A percentile compares a stretch with the other conserved stretches of the same genome.
These are phyloP conservation scores for Kodamaea sp. DNA, from an alignment of 1,139 yeast species.

Conservation along the genomic window DNA sequence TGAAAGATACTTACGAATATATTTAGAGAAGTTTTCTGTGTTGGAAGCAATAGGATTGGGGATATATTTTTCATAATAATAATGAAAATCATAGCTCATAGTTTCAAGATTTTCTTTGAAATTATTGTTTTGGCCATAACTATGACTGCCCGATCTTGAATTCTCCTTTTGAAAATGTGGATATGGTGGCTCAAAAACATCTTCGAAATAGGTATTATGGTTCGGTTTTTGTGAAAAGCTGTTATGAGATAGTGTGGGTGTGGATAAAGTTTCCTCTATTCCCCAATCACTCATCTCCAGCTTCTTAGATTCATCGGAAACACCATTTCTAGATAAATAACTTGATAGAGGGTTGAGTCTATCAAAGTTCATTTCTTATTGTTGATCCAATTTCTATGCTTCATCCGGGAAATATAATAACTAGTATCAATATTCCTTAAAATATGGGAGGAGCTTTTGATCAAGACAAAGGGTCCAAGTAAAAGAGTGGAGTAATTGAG, in stretches of 20 bases:
- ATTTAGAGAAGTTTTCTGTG: constrained; percentile 26
- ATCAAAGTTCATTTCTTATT: constrained; percentile 29
- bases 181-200: constrained; percentile 6
- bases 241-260: constrained; percentile 17
- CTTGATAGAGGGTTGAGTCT: constrained; percentile 28
- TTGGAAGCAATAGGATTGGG: constrained; percentile 11
- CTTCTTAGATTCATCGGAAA: constrained; percentile 5
- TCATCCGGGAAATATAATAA: too few relatives aligned
- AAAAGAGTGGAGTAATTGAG: too few relatives aligned
- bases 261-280: constrained; percentile 27
- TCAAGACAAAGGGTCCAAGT: too few relatives aligned
- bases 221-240: constrained; percentile 8
- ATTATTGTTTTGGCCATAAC: not conserved
- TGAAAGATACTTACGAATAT: constrained; percentile 27
- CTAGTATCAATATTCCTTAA: too few relatives aligned
- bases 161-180: constrained; percentile 3
- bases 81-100: constrained; percentile 11
- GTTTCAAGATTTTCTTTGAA: not conserved
- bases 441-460: too few relatives aligned
- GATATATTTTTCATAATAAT: constrained; percentile 11
- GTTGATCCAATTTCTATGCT: not conserved
- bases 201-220: constrained; percentile 6
- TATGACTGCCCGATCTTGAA: constrained; percentile 3
- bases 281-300: constrained; percentile 41
- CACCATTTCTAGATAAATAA: constrained; percentile 16